phyloP scores from a whole-genome alignment of 2,329 filamentous ascomycete species.

The Lachnellula arida region DNA sequence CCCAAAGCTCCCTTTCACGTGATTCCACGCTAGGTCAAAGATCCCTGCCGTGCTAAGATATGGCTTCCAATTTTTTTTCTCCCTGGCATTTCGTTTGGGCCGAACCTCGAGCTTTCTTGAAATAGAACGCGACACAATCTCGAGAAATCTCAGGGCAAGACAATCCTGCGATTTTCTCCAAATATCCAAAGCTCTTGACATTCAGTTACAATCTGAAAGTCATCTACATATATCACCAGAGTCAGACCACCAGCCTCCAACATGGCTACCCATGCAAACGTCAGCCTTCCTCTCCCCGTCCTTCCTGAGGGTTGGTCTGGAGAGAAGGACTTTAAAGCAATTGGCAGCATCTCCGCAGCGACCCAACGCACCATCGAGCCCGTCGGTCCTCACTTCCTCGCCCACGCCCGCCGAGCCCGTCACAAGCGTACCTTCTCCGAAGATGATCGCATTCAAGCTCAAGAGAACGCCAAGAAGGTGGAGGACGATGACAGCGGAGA shows the following conservation, averaged over 20 bases:
- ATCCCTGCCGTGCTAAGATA: too few relatives aligned
- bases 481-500: slow-evolving; percentile 88
- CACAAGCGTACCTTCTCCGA: slow-evolving; percentile 98
- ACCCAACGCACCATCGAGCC: slow-evolving; percentile 89
- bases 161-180: too few relatives aligned
- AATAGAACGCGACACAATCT: too few relatives aligned
- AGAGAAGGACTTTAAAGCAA: slow-evolving; percentile 87
- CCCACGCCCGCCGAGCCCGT: slow-evolving; percentile 89
- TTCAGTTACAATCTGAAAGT: too few relatives aligned
- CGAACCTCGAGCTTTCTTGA: too few relatives aligned
- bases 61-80: too few relatives aligned
- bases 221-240: neutral
- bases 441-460: slow-evolving; percentile 95
- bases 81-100: too few relatives aligned
- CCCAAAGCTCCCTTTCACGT: too few relatives aligned
- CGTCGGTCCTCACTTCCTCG: slow-evolving; percentile 95
- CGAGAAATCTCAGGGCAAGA: too few relatives aligned
- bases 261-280: slow-evolving; percentile 26
- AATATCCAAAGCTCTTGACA: too few relatives aligned
- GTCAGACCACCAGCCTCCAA: neutral
- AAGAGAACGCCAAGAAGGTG: slow-evolving; percentile 90
- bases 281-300: slow-evolving; percentile 64
- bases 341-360: slow-evolving; percentile 71
- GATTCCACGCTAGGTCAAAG: too few relatives aligned
- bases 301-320: slow-evolving; percentile 77